Base-by-base conservation (phyloP, 192 early-diverging fungal species). In the Chytriomyces sp. region DNA sequence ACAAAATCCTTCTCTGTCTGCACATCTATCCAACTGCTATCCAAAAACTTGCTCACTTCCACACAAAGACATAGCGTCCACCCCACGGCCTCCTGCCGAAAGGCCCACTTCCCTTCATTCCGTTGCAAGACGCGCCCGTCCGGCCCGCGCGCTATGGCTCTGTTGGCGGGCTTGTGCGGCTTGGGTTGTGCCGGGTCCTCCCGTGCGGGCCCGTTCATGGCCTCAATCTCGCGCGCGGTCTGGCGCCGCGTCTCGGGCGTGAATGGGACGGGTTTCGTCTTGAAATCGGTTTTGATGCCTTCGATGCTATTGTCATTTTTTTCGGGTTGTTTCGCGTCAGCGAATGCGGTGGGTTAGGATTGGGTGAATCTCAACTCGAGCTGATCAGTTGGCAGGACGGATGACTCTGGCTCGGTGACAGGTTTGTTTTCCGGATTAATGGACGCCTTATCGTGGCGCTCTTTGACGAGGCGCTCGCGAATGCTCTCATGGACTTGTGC, bases 91-190 rank as follows among this genome's bases (percentile, higher is more conserved):
- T 26, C 10, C 17, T 26, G 14, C 7, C n/a, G 10, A 52, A 83
- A 84, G 5, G 34, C 12, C 79, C 81, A 87, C 63, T 83, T 86
- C 4, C 85, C 85, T 63, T 89, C 78, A 70, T 89, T 89, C 52
- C 70, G 74, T 68, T 85, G 87, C 3, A 86, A 64, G 0, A 83
- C 70, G 36, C 81, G 77, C 10, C 86, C 86, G 61, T 85, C 82
- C 36, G 70, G 32, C 2, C 54, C 73, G 53, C 57, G 32, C 0
- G 75, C 34, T 0, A 75, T 52, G 5, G 74, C 36, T 25, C 52
- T 68, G 53, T 68, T 36, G 64, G 31, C 38, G 25, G 19, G 55
- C 40, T 64, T 71, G 0, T 49, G 72, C 37, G 73, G 67, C 28
- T 68, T 57, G 6, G 77, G 36, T 34, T 70, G 49, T 19, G 55